phyloP scores from a whole-genome alignment of 2,329 filamentous ascomycete genomes.

The Cladophialophora immunda region DNA sequence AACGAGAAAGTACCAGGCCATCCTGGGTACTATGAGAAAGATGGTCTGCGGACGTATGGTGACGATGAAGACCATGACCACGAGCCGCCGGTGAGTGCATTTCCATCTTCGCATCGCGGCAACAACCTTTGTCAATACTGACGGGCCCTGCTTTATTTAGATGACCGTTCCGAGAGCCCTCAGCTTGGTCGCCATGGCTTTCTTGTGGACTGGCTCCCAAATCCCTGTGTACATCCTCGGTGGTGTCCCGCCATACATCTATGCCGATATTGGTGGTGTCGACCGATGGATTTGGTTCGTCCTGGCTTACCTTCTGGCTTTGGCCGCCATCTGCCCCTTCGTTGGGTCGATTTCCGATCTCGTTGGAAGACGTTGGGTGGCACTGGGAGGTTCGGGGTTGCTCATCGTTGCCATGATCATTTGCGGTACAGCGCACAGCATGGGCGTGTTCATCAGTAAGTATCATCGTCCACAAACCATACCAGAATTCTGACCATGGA shows the following conservation, averaged over 20 bases:
- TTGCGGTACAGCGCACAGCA: conserved; percentile 64
- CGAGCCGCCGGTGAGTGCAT: conserved; percentile 54
- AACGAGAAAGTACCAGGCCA: conserved; percentile 47
- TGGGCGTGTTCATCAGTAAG: conserved; percentile 69
- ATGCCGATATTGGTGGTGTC: conserved; percentile 67
- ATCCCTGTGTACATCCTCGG: conserved; percentile 66
- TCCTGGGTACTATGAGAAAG: conserved; percentile 57
- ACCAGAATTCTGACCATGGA: conserved; percentile 11
- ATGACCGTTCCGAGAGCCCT: conserved; percentile 47
- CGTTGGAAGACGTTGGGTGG: conserved; percentile 68
- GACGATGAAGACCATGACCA: conserved; percentile 59
- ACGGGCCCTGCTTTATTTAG: conserved; percentile 52
- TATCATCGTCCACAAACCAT: conserved; percentile 20
- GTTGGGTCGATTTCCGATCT: conserved; percentile 73
- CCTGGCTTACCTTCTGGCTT: conserved; percentile 61
- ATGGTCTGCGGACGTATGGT: conserved; percentile 55
- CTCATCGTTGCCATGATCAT: conserved; percentile 69
- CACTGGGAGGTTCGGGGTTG: conserved; percentile 61
- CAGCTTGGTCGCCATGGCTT: conserved; percentile 66
- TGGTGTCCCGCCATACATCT: conserved; percentile 64
- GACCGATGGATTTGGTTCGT: conserved; percentile 71
- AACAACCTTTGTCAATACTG: conserved; percentile 43
- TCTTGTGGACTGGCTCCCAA: conserved; percentile 69
- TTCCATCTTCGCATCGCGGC: not conserved
- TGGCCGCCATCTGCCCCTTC: conserved; percentile 68